Evolutionary conservation across 176 grass and related monocot genomes (phyloP).

Genomic region (Rhynchospora tenuis): DNA sequence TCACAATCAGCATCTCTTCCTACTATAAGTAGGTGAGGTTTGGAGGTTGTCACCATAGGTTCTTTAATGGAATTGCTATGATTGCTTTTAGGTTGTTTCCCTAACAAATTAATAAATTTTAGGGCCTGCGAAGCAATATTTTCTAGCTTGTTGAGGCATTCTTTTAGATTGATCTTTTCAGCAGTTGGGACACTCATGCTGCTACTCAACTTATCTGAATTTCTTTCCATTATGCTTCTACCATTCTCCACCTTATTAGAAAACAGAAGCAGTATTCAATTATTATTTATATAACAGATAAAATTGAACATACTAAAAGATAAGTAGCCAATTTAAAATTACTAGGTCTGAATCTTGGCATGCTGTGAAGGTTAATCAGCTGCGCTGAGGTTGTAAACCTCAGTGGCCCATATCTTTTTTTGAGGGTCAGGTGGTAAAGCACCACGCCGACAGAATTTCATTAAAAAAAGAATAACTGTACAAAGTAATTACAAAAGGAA

Average conservation of each 20-base stretch:
- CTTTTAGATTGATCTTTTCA: neutral
- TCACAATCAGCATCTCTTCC: neutral
- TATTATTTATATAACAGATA: neutral
- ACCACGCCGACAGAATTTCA: too few relatives aligned
- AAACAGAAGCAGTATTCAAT: neutral
- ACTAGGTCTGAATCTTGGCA: neutral
- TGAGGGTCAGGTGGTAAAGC: too few relatives aligned
- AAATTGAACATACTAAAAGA: neutral
- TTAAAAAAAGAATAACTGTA: too few relatives aligned
- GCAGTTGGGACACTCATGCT: neutral
- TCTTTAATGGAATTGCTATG: neutral
- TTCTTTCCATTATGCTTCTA: neutral
- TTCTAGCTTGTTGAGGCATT: neutral
- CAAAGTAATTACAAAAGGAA: too few relatives aligned
- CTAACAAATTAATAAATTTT: neutral
- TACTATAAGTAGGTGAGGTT: neutral
- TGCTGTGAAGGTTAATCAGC: neutral
- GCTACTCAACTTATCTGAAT: neutral
- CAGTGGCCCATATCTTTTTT: neutral
- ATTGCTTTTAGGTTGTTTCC: neutral
- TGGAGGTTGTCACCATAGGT: neutral
- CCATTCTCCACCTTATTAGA: neutral
- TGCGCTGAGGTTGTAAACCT: neutral
- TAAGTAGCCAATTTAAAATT: neutral
- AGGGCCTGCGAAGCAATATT: neutral